A percentile compares a stretch with the other conserved stretches of the same genome.
Evolutionary conservation across 345 rosid species (phyloP).

Genomic region (Euclidium syriacum): DNA sequence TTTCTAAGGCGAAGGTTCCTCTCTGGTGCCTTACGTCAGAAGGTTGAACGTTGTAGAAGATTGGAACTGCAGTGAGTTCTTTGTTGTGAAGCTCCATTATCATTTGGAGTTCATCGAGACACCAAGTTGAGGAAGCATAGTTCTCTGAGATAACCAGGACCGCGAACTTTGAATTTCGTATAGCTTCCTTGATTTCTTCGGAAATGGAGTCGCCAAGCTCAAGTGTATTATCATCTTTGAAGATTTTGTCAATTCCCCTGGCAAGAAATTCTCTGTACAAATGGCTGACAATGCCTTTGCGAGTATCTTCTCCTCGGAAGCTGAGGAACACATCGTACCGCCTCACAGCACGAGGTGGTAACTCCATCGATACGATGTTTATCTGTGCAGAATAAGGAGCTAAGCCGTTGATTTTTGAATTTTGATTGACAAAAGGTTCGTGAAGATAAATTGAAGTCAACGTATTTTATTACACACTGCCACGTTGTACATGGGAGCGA

Average conservation of each 20-base stretch:
- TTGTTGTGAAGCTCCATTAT: slow-evolving; percentile 16
- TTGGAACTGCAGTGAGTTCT: slow-evolving; percentile 1
- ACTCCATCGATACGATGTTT: neutral
- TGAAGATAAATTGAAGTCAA: slow-evolving; percentile 4
- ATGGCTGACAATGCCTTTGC: slow-evolving; percentile 18
- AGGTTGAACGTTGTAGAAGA: slow-evolving; percentile 19
- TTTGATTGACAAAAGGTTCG: too few relatives aligned
- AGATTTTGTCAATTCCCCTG: neutral
- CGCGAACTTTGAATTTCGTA: neutral
- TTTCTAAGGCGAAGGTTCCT: slow-evolving; percentile 19
- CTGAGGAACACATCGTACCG: slow-evolving; percentile 27
- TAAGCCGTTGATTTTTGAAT: too few relatives aligned
- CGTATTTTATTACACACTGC: neutral
- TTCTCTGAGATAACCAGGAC: neutral
- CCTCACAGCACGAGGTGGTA: neutral
- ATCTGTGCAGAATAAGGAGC: neutral
- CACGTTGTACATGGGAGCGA: slow-evolving; percentile 1
- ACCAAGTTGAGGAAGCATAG: slow-evolving; percentile 20
- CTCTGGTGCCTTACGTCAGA: slow-evolving; percentile 14
- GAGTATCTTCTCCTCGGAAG: slow-evolving; percentile 26
- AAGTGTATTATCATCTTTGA: slow-evolving; percentile 14
- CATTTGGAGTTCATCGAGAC: slow-evolving; percentile 13
- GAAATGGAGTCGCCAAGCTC: slow-evolving; percentile 12
- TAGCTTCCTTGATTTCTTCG: slow-evolving; percentile 1
- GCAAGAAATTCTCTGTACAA: neutral